Evolutionary conservation across 352 stramenopile genomes (phyloP), one percentile per base, ranked within the genome.

Genomic region (Phytophthora chlamydospora): DNA sequence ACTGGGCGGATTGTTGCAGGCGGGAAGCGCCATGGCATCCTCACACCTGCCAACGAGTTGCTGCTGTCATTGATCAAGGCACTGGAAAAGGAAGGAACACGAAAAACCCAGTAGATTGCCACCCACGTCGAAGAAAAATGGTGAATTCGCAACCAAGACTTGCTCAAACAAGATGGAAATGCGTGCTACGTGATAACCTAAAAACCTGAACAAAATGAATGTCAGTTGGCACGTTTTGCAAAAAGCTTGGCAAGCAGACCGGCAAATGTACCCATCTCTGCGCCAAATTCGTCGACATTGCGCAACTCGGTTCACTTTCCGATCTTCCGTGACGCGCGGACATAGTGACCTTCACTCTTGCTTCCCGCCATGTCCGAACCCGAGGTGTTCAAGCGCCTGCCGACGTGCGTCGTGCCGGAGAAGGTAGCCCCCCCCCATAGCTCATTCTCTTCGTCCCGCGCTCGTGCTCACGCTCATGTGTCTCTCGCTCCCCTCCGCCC

Each of bases 21-120:
- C 4, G 85, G 83, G 1, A 58, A 71, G 14, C 62, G 50, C 12
- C 73, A 86, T 34, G 71, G 70, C 17, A 51, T 92, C 9, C 45
- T 75, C 24, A 94, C 85, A n/a, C 85, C 85, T 4, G 57, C 58
- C 8, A 94, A 94, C 52, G 65, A 64, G 14, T 32, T 91, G n/a
- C 39, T 94, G 19, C 52, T 88, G 0, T 65, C 73, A 32, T 61
- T 89, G 38, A 58, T 94, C 53, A 81, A 88, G 40, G 60, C 73
- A 12, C 66, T 91, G n/a, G 85, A 94, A 47, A 31, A 52, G 27
- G 68, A 67, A 24, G 47, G 63, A 42, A 64, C 58, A 46, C 51
- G 47, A 42, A 14, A 34, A 13, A 34, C 5, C 21, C 3, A 21
- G 21, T 33, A 47, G 21, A 47, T 10, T 33, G 21, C 21, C 21